These are phyloP conservation scores for Dittrichia graveolens DNA, from an alignment of 129 eudicot genomes.

Conservation along the genomic window DNA sequence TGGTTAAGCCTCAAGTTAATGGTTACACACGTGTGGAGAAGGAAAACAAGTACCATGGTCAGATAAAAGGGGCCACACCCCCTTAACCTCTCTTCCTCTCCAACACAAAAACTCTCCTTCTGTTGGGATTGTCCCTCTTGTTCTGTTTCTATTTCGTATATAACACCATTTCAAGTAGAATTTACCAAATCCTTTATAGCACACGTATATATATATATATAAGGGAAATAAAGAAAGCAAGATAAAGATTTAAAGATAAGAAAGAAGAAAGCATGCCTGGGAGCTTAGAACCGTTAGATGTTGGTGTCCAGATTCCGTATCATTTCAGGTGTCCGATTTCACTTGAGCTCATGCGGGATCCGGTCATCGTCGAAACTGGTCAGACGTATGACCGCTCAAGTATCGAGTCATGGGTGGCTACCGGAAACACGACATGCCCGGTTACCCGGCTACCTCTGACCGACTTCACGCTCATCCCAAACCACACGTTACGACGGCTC, in stretches of 20 bases:
- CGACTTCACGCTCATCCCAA: slow-evolving; percentile 69
- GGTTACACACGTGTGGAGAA: slow-evolving; percentile 74
- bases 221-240: background rate
- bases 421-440: slow-evolving; percentile 89
- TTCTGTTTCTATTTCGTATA: slow-evolving; percentile 10
- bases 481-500: slow-evolving; percentile 85
- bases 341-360: slow-evolving; percentile 81
- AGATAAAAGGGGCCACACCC: slow-evolving; percentile 37
- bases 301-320: slow-evolving; percentile 76
- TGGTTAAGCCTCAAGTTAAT: slow-evolving; percentile 47
- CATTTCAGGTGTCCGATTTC: slow-evolving; percentile 88
- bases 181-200: no score
- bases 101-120: slow-evolving; percentile 38
- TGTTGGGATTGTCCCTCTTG: slow-evolving; percentile 28
- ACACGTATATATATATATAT: background rate
- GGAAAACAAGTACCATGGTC: slow-evolving; percentile 37
- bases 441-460: slow-evolving; percentile 69
- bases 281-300: slow-evolving; percentile 59
- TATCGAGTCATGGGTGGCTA: slow-evolving; percentile 90
- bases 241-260: background rate
- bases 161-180: background rate
- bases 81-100: slow-evolving; percentile 44
- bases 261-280: slow-evolving; percentile 66
- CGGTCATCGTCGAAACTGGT: slow-evolving; percentile 82
- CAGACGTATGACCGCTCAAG: slow-evolving; percentile 82